These are phyloP conservation scores for Colletotrichum viniferum DNA, from an alignment of 2,329 filamentous ascomycete species.

Conservation along the genomic window DNA sequence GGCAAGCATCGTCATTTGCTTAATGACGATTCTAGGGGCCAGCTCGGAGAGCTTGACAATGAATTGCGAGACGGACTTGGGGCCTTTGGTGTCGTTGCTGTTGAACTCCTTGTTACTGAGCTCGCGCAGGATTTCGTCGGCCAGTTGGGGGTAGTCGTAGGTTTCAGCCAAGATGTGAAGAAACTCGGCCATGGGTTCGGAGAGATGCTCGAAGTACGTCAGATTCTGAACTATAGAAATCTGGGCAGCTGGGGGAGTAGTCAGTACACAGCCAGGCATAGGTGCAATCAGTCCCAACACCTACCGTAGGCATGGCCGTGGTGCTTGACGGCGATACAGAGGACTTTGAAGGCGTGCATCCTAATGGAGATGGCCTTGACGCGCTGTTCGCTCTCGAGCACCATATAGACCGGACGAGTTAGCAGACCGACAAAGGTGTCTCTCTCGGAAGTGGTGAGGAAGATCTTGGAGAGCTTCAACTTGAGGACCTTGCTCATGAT, in stretches of 20 bases:
- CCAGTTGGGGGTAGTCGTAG: conserved; percentile 95
- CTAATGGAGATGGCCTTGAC: conserved; percentile 87
- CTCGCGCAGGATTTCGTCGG: conserved; percentile 91
- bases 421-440: conserved; percentile 94
- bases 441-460: conserved; percentile 92
- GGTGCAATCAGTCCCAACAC: conserved; percentile 21
- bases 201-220: conserved; percentile 98
- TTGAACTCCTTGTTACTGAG: conserved; percentile 98
- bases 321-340: conserved; percentile 96
- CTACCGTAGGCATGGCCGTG: conserved; percentile 95
- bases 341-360: conserved; percentile 96
- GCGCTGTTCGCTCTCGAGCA: conserved; percentile 91
- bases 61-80: conserved; percentile 95
- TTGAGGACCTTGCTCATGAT: conserved; percentile 96
- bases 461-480: conserved; percentile 89
- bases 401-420: conserved; percentile 89
- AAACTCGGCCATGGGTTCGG: conserved; percentile 98
- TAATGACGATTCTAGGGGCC: conserved; percentile 89
- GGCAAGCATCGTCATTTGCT: conserved; percentile 94
- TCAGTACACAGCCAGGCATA: conserved; percentile 29
- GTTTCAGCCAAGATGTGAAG: conserved; percentile 94
- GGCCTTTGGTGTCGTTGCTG: conserved; percentile 91
- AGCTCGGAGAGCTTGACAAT: conserved; percentile 93
- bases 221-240: conserved; percentile 97
- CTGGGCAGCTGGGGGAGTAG: conserved; percentile 73